Evolutionary conservation across 169 alveolate genomes (phyloP).

Genomic region (Plasmodium gaboni): DNA sequence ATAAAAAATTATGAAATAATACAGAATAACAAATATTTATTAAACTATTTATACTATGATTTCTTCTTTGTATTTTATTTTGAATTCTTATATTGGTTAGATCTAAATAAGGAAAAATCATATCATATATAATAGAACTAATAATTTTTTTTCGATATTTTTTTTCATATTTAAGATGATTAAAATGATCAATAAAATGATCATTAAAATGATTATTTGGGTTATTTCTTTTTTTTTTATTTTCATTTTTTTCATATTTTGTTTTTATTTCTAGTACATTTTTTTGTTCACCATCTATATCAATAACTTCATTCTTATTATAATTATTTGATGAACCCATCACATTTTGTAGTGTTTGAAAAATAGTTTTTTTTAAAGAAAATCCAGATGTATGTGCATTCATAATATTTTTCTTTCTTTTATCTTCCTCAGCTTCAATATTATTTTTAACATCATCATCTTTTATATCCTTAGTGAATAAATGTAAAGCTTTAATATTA

Average conservation of each 20-base stretch:
- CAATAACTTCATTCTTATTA: no score
- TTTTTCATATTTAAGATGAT: background rate
- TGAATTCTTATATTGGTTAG: constrained; percentile 32
- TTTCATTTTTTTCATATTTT: background rate
- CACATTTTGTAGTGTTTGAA: no score
- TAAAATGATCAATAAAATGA: no score
- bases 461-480: no score
- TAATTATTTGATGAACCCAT: background rate
- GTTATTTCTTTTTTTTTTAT: background rate
- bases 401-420: background rate
- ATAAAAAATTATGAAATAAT: constrained; percentile 58
- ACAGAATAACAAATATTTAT: constrained; percentile 63
- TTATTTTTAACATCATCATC: no score
- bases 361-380: background rate
- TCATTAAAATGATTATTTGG: background rate
- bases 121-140: constrained; percentile 32
- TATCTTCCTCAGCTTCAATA: background rate
- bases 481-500: no score
- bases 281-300: background rate
- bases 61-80: constrained; percentile 25
- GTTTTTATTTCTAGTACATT: no score
- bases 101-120: constrained; percentile 50
- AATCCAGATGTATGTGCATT: background rate
- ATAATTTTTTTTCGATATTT: constrained; percentile 12
- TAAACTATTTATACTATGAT: constrained; percentile 59